These are phyloP conservation scores for Penicillium rolfsii DNA, from an alignment of 2,329 filamentous ascomycete species.

Conservation along the genomic window DNA sequence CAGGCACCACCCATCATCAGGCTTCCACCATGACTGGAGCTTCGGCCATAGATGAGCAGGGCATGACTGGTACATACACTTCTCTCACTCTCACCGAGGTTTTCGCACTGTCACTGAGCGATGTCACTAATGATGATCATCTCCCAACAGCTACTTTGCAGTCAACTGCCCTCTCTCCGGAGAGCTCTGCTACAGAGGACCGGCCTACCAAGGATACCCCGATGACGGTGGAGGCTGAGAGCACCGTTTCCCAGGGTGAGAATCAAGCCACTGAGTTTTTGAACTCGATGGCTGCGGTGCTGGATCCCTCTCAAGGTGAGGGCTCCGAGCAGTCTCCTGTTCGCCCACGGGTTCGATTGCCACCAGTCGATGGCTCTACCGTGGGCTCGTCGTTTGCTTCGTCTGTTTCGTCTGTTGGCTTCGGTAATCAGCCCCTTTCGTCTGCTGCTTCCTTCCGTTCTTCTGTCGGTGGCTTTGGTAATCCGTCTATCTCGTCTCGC, in stretches of 20 bases:
- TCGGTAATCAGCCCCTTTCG: not conserved
- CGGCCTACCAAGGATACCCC: not conserved
- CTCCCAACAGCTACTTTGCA: not conserved
- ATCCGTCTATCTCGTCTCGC: not conserved
- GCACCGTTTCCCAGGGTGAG: not conserved
- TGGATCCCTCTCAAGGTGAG: not conserved
- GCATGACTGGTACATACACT: not conserved
- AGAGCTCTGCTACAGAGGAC: not conserved
- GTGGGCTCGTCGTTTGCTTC: not conserved
- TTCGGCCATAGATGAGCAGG: not conserved
- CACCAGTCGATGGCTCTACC: no score
- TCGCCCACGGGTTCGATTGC: not conserved
- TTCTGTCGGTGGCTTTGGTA: no score
- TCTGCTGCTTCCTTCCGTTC: not conserved
- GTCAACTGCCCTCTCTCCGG: not conserved
- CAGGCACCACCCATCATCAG: no score
- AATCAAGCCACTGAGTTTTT: not conserved
- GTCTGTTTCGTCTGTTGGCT: not conserved
- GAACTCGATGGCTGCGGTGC: not conserved
- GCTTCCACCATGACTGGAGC: not conserved
- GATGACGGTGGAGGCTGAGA: not conserved
- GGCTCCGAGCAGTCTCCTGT: not conserved
- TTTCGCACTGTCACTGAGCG: no score
- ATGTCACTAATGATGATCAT: not conserved
- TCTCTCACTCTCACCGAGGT: no score